Evolutionary conservation across 2,329 filamentous ascomycete genomes (phyloP), one percentile per base, ranked within the genome.

Genomic region (Calonectria ilicicola): DNA sequence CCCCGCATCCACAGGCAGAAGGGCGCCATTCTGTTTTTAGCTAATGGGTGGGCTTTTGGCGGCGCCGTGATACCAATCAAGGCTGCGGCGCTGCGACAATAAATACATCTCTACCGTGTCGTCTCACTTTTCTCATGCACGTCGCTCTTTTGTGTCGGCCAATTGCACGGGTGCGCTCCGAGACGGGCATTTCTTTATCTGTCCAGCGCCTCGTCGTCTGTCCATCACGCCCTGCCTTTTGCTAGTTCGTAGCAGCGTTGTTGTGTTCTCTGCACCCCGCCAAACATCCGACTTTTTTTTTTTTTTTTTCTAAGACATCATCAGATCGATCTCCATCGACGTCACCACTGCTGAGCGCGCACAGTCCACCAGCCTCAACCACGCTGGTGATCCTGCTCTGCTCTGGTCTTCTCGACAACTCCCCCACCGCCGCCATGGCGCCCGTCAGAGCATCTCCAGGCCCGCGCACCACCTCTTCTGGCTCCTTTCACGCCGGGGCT

Each of bases 401-500:
- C n/a, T 47, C n/a, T 23, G n/a, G 19, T 17, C 29, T n/a, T 27
- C 14, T 23, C 19, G n/a, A 2, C 17, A 19, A 23, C 26, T 26
- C 38, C 27, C 51, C 8, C n/a, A 21, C 27, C n/a, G 27, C 27
- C 21, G 23, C 15, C 65, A 80, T 80, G 79, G 44, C 79, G 60
- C 75, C 77, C 3, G 71, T 69, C 23, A 73, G 65, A 75, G 66
- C 51, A 40, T 65, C 72, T 67, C 26, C 66, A 35, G 67, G 65
- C 27, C 23, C 46, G 26, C 76, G 82, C 47, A 80, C 80, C 4
- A 51, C 75, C 2, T 86, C 87, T 2, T 83, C 86, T 0, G 87
- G 86, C 35, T 89, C 88, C 1, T 89, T 89, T 77, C 87, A 89
- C 76, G 87, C 88, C 51, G 88, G 87, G 73, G 87, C 87, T 2